Evolutionary conservation across 441 rosid species (phyloP), one percentile per base, ranked within the genome.

Genomic region (Bruguiera hainesii): DNA sequence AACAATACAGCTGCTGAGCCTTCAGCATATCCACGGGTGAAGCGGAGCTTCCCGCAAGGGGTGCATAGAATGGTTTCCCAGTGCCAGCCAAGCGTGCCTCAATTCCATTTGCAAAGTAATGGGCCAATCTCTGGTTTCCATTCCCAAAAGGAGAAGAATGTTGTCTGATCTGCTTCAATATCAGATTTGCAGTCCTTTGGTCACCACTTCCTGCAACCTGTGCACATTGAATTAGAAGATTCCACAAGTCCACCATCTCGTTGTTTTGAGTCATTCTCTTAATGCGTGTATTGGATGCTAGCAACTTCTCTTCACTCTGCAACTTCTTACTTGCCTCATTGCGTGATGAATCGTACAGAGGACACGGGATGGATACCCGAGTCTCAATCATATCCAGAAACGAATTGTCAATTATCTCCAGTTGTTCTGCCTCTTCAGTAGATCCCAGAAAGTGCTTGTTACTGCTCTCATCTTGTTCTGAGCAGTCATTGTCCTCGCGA

Each of bases 61-160:
- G 68, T 1, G 79, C 61, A 66, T 78, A 73, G 35, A 78, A 66
- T 16, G 93, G 83, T 15, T 77, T 70, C 50, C 26, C 77, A 2
- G 78, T 69, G 23, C 98, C 99, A 0, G 87, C 85, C 49, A 95
- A 60, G 18, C 99, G 94, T 0, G 84, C 82, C 71, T 90, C 96
- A 4, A 94, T 89, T 10, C 89, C 97, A 59, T 81, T 78, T 0
- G 90, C 88, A 19, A 94, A 83, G 75, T 88, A 83, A 80, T 87
- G 75, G 4, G 96, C 96, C 65, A 90, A 46, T 73, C 99, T 81
- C 63, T 91, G 91, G 50, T 81, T 81, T 64, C 81, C 98, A 66
- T 87, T 90, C 0, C 98, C 97, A 15, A 20, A 73, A 15, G 77
- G 65, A 42, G 90, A 84, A 55, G 98, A 82, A 50, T 91, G 87